phyloP scores from a whole-genome alignment of 176 grass and related monocot genomes.

The barley (Hordeum vulgare) region MorexV3_pseudomolecules_assembly NC_058522.1:488258813-488259312 shows the following conservation, averaged over 20 bases:
- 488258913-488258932: background rate
- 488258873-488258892: background rate
- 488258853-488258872: background rate
- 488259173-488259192: background rate
- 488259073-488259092: background rate
- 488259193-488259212: background rate
- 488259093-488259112: background rate
- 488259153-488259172: background rate
- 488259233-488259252: background rate
- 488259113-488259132: background rate
- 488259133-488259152: background rate
- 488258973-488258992: background rate
- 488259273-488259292: conserved; percentile 31
- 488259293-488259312: conserved; percentile 48
- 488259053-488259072: too few relatives aligned
- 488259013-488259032: background rate
- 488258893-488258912: background rate
- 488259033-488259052: too few relatives aligned
- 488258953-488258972: background rate
- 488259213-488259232: background rate
- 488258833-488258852: background rate
- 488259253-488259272: conserved; percentile 20
- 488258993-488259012: background rate
- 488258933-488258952: background rate
- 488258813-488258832: background rate